Evolutionary conservation across 106 monocot genomes (phyloP).

Genomic region (Dendrobium huoshanense): DNA sequence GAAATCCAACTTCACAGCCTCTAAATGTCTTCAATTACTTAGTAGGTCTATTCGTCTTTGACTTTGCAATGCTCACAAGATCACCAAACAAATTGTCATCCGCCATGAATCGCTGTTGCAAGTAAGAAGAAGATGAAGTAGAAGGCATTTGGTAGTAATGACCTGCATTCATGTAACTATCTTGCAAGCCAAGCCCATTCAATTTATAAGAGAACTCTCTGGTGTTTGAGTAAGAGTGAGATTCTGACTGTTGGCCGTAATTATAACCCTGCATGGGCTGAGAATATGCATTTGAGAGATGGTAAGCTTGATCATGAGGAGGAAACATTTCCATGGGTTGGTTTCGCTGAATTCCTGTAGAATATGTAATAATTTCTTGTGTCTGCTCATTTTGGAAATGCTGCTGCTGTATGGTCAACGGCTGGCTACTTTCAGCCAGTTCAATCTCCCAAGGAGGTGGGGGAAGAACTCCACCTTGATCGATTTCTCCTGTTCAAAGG

Average conservation of each 20-base stretch:
- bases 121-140: constrained; percentile 16
- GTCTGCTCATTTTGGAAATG: constrained; percentile 9
- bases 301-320: constrained; percentile 12
- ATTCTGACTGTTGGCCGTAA: constrained; percentile 20
- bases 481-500: constrained; percentile 28
- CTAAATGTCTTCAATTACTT: not conserved
- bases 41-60: constrained; percentile 33
- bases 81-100: constrained; percentile 61
- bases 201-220: constrained; percentile 53
- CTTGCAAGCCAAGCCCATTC: constrained; percentile 55
- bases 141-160: not conserved
- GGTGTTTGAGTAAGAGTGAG: constrained; percentile 16
- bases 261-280: constrained; percentile 29
- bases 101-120: constrained; percentile 32
- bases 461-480: constrained; percentile 46
- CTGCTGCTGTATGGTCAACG: constrained; percentile 6
- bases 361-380: constrained; percentile 3
- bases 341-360: constrained; percentile 5
- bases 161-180: constrained; percentile 13
- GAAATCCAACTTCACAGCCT: not conserved
- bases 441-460: constrained; percentile 74
- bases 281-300: constrained; percentile 4
- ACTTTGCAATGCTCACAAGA: constrained; percentile 56
- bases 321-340: constrained; percentile 16
- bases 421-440: constrained; percentile 16